phyloP scores from a whole-genome alignment of 169 alveolate genomes.

The Hammondia hammondi region DNA sequence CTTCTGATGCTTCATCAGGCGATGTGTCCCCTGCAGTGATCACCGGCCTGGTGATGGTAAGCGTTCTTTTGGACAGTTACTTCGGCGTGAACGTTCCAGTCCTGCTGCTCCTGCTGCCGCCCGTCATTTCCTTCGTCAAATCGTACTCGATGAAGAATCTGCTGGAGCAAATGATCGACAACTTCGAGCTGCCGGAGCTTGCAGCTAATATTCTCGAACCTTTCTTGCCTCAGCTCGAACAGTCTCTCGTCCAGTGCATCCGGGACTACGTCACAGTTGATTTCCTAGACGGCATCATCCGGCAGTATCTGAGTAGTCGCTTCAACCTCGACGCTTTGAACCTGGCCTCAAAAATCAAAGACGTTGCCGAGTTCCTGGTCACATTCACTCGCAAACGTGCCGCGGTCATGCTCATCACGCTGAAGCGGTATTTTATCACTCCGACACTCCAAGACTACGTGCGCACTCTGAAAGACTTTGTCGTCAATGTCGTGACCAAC shows the following conservation, averaged over 20 bases:
- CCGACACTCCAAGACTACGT: slow-evolving; percentile 2
- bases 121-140: not conserved
- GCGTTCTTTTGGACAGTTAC: not conserved
- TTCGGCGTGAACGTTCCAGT: not conserved
- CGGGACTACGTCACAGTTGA: slow-evolving; percentile 12
- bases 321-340: not conserved
- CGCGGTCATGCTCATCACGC: not conserved
- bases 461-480: not conserved
- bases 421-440: not conserved
- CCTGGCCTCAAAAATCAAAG: not conserved
- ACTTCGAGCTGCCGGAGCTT: not conserved
- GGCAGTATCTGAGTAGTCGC: not conserved
- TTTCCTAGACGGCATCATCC: not conserved
- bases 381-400: not conserved
- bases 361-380: not conserved
- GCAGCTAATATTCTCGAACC: not conserved
- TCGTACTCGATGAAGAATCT: not conserved
- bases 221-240: slow-evolving; percentile 11
- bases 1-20: not conserved
- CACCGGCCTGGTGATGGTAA: not conserved
- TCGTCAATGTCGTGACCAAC: not conserved
- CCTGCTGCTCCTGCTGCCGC: not conserved
- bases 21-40: not conserved
- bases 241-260: not conserved
- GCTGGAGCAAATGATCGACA: not conserved